Base-by-base conservation (phyloP, 306 rosid genomes). In the Fragaria iinumae region DNA sequence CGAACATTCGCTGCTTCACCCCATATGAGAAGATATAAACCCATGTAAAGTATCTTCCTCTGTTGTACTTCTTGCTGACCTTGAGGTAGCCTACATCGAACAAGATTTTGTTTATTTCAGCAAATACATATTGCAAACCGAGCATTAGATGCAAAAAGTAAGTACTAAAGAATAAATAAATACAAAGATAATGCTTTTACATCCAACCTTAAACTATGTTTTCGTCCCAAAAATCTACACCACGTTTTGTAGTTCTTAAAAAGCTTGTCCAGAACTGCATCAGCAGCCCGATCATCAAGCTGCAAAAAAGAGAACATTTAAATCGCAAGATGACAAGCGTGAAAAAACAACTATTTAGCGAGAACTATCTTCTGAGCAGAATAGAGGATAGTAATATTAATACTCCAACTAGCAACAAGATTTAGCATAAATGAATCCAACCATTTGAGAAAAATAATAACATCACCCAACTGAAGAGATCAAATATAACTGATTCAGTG, bases 211-310 rank as follows among this genome's bases (percentile, higher is more conserved):
- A 94, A 85, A 85, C 98, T 91, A 83, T 87, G 93, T 71, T 89
- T 90, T 59, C 93, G 89, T 69, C 97, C 98, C 88, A 91, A 82
- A 84, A 87, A 91, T 80, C 86, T 91, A 86, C 98, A 94, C 98
- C 98, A 94, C 2, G 79, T 89, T 77, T 86, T 94, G 82, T 94
- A 94, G 79, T 94, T 94, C 84, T 89, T 92, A 77, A 94, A 94
- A 74, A 94, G 93, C 77, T 59, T 66, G 76, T 73, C 79, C 97
- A 89, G 88, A 80, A 89, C 96, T 55, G 83, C 80, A 75, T 89
- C 83, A 76, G 92, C 86, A n/a, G 97, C 97, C 1, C 98, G 93
- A 76, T 90, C 98, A 80, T 94, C 98, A 72, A 94, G 95, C 98
- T 94, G 91, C 91, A 80, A 12, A 74, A 48, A 60, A 77, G 2